Evolutionary conservation across 768 basidiomycete species (phyloP).

Genomic region (Lactarius evosmus): DNA sequence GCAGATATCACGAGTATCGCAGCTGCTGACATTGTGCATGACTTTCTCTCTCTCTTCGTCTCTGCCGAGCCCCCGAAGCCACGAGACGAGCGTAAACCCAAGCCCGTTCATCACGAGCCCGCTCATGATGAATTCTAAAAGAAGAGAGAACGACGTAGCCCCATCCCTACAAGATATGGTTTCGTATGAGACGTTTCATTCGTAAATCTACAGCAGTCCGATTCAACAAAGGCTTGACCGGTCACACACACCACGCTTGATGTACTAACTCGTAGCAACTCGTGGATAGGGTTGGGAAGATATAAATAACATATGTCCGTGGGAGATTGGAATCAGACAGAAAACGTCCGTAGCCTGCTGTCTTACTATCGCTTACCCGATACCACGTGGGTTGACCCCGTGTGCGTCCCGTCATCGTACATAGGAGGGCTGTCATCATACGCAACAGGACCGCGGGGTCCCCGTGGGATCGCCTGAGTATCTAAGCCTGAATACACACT

Average conservation of each 20-base stretch:
- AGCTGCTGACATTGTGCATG: constrained; percentile 66
- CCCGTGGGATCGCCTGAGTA: constrained; percentile 4
- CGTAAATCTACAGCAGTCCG: constrained; percentile 6
- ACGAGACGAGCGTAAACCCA: constrained; percentile 22
- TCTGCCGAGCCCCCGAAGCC: constrained; percentile 41
- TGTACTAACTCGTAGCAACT: constrained; percentile 6
- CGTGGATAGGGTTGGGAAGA: constrained; percentile 9
- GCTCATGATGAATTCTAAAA: constrained; percentile 34
- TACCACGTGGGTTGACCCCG: neutral
- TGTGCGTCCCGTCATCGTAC: constrained; percentile 52
- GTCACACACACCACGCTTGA: neutral
- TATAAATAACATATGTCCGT: constrained; percentile 14
- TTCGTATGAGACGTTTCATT: neutral
- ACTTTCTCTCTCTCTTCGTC: constrained; percentile 62
- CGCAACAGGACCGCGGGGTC: constrained; percentile 17
- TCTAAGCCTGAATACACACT: constrained; percentile 23
- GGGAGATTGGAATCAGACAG: neutral
- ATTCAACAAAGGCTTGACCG: neutral
- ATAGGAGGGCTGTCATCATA: constrained; percentile 60
- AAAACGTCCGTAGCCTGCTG: neutral
- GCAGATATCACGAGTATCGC: constrained; percentile 68
- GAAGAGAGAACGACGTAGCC: constrained; percentile 1
- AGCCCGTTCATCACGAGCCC: too few species aligned
- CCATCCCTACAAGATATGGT: neutral
- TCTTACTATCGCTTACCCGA: constrained; percentile 16